A percentile compares a stretch with the other conserved stretches of the same genome.
Evolutionary conservation across 805 yeast species (phyloP).

Genomic region (Hanseniaspora occidentalis): DNA sequence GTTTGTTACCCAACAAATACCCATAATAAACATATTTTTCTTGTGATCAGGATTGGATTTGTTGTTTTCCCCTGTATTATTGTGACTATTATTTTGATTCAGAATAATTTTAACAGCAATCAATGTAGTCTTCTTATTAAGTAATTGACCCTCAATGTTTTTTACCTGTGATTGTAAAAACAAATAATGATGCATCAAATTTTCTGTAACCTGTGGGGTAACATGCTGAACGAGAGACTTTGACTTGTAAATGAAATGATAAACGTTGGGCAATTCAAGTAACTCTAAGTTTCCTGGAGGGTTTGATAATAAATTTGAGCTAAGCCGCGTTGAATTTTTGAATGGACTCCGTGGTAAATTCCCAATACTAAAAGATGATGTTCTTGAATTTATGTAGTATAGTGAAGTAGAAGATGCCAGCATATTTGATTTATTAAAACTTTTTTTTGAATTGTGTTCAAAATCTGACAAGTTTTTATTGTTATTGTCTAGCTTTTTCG

Average conservation of each 20-base stretch:
- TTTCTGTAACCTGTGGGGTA: conserved; percentile 12
- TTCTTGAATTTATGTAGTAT: no score
- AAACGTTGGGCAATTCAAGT: conserved; percentile 34
- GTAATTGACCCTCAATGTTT: conserved; percentile 17
- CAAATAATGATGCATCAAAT: not conserved
- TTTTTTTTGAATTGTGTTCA: no score
- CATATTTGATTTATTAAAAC: no score
- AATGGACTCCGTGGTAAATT: no score
- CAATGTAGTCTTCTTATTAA: not conserved
- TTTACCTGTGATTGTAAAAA: conserved; percentile 11
- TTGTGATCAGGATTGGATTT: conserved; percentile 8
- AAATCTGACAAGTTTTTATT: no score
- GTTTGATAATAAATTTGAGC: no score
- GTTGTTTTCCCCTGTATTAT: not conserved
- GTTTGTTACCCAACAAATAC: conserved; percentile 42
- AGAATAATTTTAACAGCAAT: conserved; percentile 2
- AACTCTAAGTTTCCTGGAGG: conserved; percentile 18
- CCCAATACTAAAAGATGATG: no score
- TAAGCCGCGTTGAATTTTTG: no score
- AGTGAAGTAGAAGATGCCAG: no score
- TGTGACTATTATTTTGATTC: conserved; percentile 4
- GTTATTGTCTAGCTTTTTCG: no score
- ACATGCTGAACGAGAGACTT: conserved; percentile 21
- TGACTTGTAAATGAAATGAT: conserved; percentile 74
- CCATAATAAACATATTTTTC: conserved; percentile 17